Conservation (phyloP, 1,139 yeast species). For the Debaryomyces sp. region DNA sequence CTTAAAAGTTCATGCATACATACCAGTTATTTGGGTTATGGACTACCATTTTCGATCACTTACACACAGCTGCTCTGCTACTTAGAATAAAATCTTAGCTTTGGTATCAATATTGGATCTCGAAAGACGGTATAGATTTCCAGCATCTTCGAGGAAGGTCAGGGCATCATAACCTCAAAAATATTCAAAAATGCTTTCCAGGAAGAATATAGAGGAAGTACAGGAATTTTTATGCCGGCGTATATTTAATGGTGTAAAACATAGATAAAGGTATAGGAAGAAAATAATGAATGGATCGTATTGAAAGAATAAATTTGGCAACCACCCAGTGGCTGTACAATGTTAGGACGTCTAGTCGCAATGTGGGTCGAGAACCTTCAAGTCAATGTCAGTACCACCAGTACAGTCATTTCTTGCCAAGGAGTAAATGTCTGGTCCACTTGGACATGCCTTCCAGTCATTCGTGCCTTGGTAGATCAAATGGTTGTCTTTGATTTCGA, state of each 20-base stretch:
- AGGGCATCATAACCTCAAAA: slow-evolving; percentile 4
- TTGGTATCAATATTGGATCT: neutral
- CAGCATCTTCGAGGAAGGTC: neutral
- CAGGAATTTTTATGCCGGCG: neutral
- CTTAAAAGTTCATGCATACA: slow-evolving; percentile 22
- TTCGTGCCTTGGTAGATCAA: slow-evolving; percentile 25
- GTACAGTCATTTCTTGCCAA: slow-evolving; percentile 28
- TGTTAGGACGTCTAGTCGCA: neutral
- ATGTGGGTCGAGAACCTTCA: slow-evolving; percentile 9
- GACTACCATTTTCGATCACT: slow-evolving; percentile 56
- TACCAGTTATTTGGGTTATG: slow-evolving; percentile 85
- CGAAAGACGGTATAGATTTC: neutral
- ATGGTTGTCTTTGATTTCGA: slow-evolving; percentile 24
- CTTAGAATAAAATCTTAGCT: neutral
- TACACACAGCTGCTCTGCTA: neutral
- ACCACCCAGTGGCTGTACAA: neutral
- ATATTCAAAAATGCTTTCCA: neutral
- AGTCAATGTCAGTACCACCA: slow-evolving; percentile 30
- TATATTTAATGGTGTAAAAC: neutral
- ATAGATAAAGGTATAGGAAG: neutral
- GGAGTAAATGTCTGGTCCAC: slow-evolving; percentile 26
- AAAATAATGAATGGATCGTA: neutral
- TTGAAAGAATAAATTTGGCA: neutral
- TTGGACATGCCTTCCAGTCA: slow-evolving; percentile 31
- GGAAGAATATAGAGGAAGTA: neutral